Base-by-base conservation (phyloP, 2,329 filamentous ascomycete species). In the Fusarium sp. region DNA sequence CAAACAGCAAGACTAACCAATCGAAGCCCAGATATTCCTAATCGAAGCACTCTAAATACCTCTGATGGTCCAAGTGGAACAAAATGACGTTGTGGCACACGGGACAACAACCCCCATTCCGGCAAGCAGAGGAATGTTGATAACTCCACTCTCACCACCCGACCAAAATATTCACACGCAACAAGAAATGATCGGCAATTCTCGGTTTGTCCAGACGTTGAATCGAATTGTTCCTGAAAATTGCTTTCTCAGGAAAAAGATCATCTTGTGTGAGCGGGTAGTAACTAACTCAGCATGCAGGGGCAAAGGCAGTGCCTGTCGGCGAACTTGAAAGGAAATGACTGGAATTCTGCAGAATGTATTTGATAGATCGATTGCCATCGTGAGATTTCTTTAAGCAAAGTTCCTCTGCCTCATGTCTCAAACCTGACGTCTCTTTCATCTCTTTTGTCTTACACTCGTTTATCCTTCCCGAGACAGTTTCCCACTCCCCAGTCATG, bases 321-420 rank as follows among this genome's bases (percentile, higher is more conserved):
- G 32, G 32, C 14, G 6, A 52, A 52, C 16, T 27, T 3, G 4
- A 16, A 20, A 6, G 14, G n/a, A 7, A 5, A 8, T 8, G 34
- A 52, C 63, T 59, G 63, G 52, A 65, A 66, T 66, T 47, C 9
- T 8, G 9, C 2, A 40, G 16, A 25, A 24, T 14, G 38, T 52
- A 27, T n/a, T 42, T 20, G 24, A 27, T 52, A 22, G 2, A 51
- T 34, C 47, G 9, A 9, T 10, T 49, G 27, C 27, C 5, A 24
- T 3, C 30, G 30, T 30, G 20, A 54, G 15, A 32, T 8, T 14
- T 22, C 14, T 15, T 20, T 25, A 15, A 40, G 34, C 14, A 9
- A 14, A 27, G 10, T 20, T 34, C 9, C 10, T 38, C 34, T 46
- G 6, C 27, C 42, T 40, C 34, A 52, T 16, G 6, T 24, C 25